Base-by-base conservation (phyloP, 495 filamentous ascomycete genomes). In the Trichoderma erinaceum region DNA sequence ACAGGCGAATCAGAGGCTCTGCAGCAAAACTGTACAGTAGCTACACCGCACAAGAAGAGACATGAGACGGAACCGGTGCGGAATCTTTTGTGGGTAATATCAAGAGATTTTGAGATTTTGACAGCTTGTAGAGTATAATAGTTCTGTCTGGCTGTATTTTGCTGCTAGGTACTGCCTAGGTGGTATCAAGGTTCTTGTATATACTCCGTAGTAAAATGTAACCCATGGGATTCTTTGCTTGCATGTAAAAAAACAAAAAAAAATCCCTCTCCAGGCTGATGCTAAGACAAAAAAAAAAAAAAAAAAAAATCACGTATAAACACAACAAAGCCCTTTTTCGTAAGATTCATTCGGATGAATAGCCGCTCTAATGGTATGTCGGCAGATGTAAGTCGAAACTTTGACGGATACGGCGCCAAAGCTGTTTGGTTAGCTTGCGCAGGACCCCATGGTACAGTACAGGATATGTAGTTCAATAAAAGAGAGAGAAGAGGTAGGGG, bases 341-440 rank as follows among this genome's bases (percentile, higher is more conserved):
- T 61, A 61, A 61, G 56, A 61, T 61, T 61, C 25, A 32, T 61
- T 27, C 23, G 27, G 3, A 61, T 35, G 27, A 35, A 38, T 5
- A 61, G 12, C 25, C 56, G 56, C 25, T 61, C 56, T 61, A 61
- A 61, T 61, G 25, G 56, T 52, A 61, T 61, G 56, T 61, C 56
- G 56, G 56, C 23, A 61, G 56, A 61, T 61, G 56, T 61, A 61
- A 35, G 27, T 61, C 25, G 56, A 61, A 61, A 32, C 56, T 32
- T 21, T 32, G 56, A 32, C 25, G 25, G 56, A 27, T 32, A 27
- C 25, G 35, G 13, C 56, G 25, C 11, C 10, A 23, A 23, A 16
- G 23, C 56, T 61, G 56, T 61, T 61, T 61, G 56, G 41, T 27
- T 18, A 32, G 63, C 35, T 38, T 38, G 35, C 35, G 35, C 35